Conservation (phyloP, 164 flowering plant species). For the Vitis rupestris region DNA sequence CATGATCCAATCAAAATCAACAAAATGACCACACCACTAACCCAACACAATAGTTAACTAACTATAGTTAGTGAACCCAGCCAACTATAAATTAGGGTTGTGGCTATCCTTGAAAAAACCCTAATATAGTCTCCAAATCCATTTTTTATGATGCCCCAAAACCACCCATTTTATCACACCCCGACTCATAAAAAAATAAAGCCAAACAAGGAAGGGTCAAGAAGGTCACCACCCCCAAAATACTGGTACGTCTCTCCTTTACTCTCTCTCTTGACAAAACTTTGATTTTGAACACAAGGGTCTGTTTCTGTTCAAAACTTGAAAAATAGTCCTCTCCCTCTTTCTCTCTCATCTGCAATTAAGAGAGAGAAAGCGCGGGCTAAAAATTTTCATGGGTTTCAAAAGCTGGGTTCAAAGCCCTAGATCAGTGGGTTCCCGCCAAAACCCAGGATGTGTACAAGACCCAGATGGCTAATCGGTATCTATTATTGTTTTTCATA, state of each 20-base stretch:
- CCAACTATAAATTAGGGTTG: slow-evolving; percentile 6
- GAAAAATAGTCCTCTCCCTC: slow-evolving; percentile 6
- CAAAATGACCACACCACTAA: background rate
- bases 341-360: slow-evolving; percentile 7
- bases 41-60: slow-evolving; percentile 19
- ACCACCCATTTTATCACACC: too few species aligned
- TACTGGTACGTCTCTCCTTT: slow-evolving; percentile 22
- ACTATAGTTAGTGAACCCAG: slow-evolving; percentile 23
- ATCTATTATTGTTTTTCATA: background rate
- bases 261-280: slow-evolving; percentile 6
- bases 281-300: slow-evolving; percentile 12
- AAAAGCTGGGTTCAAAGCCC: slow-evolving; percentile 12
- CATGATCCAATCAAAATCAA: background rate
- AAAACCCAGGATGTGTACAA: slow-evolving; percentile 1
- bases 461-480: slow-evolving; percentile 8
- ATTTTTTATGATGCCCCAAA: background rate
- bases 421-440: slow-evolving; percentile 34
- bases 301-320: slow-evolving; percentile 14
- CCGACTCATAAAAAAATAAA: too few species aligned
- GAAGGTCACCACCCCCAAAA: background rate
- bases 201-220: background rate
- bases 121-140: background rate
- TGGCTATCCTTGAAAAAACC: slow-evolving; percentile 2
- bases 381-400: background rate
- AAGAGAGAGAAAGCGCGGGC: slow-evolving; percentile 28